These are phyloP conservation scores for Zea luxurians DNA, from an alignment of 176 grass and related monocot genomes.

Conservation along the genomic window DNA sequence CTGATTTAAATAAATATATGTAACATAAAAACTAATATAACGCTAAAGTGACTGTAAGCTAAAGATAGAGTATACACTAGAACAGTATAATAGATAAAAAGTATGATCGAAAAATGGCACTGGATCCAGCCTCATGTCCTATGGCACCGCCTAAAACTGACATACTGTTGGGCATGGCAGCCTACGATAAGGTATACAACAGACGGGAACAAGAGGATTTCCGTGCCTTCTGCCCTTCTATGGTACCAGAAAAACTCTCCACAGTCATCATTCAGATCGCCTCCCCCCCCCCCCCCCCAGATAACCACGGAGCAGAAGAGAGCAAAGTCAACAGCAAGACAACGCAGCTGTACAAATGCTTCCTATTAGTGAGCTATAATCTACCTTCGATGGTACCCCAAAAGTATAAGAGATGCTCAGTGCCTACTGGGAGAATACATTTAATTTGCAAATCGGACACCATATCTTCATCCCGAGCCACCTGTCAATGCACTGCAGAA, in stretches of 20 bases:
- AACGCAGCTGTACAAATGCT: background rate
- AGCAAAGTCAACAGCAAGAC: conserved; percentile 7
- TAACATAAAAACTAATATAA: no score
- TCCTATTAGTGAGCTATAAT: conserved; percentile 23
- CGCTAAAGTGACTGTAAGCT: no score
- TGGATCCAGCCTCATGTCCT: background rate
- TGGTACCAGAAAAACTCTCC: background rate
- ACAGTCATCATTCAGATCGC: background rate
- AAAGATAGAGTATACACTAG: no score
- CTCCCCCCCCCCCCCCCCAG: background rate
- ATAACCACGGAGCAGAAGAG: background rate
- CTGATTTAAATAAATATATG: no score
- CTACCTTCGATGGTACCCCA: conserved; percentile 15
- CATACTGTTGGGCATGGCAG: background rate
- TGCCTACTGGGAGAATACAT: conserved; percentile 35
- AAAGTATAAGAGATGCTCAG: background rate
- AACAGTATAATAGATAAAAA: no score
- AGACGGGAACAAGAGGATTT: background rate
- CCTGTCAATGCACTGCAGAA: conserved; percentile 76
- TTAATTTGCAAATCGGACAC: conserved; percentile 80
- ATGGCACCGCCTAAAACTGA: conserved; percentile 4
- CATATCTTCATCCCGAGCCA: conserved; percentile 71
- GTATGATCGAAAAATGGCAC: no score
- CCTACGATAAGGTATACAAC: background rate
- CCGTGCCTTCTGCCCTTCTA: background rate